Base-by-base conservation (phyloP, 805 yeast genomes). In the Pichia californica region DNA sequence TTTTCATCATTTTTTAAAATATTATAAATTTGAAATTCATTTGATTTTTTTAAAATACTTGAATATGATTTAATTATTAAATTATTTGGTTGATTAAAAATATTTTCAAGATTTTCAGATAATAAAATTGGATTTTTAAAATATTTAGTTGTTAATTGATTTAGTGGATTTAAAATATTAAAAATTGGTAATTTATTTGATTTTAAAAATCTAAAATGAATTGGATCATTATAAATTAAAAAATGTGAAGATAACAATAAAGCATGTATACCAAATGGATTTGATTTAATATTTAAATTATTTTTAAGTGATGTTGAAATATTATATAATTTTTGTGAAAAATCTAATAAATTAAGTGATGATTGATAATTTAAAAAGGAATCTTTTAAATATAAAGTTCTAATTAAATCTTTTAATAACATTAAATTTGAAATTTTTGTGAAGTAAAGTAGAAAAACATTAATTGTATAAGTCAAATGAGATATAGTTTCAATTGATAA, bases 211-310 rank as follows among this genome's bases (percentile, higher is more conserved):
- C 65, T 31, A 35, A 53, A 61, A 31, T 52, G 52, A 7, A 52
- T 46, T 3, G 63, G 63, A 40, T 60, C 63, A 34, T 52, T 52
- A 14, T 41, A 34, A 25, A 58, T 39, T n/a, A 51, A 23, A 14
- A 50, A 39, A 44, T 61, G 64, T 15, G 51, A 35, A 3, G 58
- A 46, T 8, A 56, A 41, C 13, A 41, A 38, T 2, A 55, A 40
- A 8, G 57, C 44, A 19, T 44, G 45, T 4, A 29, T 30, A 28
- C 48, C 40, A 19, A 56, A 35, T 3, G 41, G 37, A 35, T 49
- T 49, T 5, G 43, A 16, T 15, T 30, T 16, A 1, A 45, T 28
- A 15, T 44, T 45, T 16, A 45, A 44, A n/a, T 41, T 19, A 33
- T 45, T 44, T 30, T 44, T 43, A 14, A 48, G 13, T 19, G 45